phyloP scores from a whole-genome alignment of 83 land plant species.

The Diphasiastrum complanatum region DNA sequence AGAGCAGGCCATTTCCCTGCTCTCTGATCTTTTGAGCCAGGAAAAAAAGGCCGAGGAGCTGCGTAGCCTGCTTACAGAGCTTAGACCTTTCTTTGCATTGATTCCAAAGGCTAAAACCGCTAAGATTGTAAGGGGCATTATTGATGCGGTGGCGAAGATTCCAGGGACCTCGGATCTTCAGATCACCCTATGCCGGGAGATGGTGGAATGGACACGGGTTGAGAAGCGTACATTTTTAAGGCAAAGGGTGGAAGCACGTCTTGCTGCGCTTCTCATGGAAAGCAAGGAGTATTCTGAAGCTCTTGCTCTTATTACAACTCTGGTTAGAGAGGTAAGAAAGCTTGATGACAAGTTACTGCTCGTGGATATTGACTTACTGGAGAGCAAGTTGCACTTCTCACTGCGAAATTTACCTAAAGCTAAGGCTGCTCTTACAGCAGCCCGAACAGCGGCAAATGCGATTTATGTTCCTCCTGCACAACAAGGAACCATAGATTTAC shows the following conservation, averaged over 20 bases:
- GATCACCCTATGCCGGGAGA: conserved; percentile 61
- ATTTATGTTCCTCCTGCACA: conserved; percentile 84
- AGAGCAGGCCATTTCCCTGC: conserved; percentile 66
- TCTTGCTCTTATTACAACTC: conserved; percentile 43
- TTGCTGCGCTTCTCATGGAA: conserved; percentile 83
- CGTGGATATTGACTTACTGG: conserved; percentile 73
- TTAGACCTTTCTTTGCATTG: conserved; percentile 61
- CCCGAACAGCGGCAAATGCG: conserved; percentile 83
- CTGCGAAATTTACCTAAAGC: conserved; percentile 78
- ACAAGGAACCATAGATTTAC: conserved; percentile 79
- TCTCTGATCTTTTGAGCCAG: conserved; percentile 54
- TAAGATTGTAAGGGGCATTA: conserved; percentile 70
- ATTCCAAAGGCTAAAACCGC: conserved; percentile 88
- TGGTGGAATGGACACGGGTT: conserved; percentile 81
- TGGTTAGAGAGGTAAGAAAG: conserved; percentile 66
- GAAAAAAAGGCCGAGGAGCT: conserved; percentile 65
- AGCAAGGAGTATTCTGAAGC: conserved; percentile 74
- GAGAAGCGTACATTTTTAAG: conserved; percentile 79
- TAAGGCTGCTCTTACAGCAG: conserved; percentile 83
- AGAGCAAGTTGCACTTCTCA: conserved; percentile 82
- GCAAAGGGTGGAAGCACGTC: conserved; percentile 71
- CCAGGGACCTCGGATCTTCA: conserved; percentile 75
- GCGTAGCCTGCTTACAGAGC: conserved; percentile 50
- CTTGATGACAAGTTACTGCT: conserved; percentile 77
- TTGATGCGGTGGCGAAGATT: conserved; percentile 80